Conservation (phyloP, 352 stramenopile species). For the Thalassiosira livingstoniorum region DNA sequence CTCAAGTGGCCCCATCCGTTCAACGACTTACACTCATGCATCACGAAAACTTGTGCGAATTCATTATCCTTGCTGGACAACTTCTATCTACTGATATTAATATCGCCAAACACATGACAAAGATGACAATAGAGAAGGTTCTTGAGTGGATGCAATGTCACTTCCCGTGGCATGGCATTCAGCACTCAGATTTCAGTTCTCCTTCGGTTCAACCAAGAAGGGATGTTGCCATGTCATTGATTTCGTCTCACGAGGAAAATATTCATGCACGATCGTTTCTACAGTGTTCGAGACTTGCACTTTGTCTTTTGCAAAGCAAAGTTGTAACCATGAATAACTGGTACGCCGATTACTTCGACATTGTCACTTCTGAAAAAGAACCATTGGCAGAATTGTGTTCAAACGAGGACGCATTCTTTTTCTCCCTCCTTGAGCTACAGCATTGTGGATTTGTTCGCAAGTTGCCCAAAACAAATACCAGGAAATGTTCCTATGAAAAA, state of each 20-base stretch:
- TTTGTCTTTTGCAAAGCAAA: constrained; percentile 51
- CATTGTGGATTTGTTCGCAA: constrained; percentile 58
- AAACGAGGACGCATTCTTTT: constrained; percentile 54
- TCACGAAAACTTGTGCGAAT: constrained; percentile 46
- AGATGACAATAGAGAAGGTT: constrained; percentile 37
- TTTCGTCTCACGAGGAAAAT: neutral
- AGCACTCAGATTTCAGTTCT: constrained; percentile 5
- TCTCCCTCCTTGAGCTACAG: constrained; percentile 51
- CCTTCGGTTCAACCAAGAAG: constrained; percentile 35
- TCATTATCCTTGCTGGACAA: constrained; percentile 49
- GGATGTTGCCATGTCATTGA: constrained; percentile 51
- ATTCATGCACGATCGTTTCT: constrained; percentile 13
- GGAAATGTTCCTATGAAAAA: constrained; percentile 59
- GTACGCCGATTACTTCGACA: constrained; percentile 55
- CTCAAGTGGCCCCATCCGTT: neutral
- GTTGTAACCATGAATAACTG: constrained; percentile 52
- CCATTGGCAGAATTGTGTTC: constrained; percentile 13
- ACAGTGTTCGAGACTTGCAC: constrained; percentile 38
- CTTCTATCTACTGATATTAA: constrained; percentile 14
- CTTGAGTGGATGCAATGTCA: neutral
- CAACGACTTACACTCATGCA: neutral
- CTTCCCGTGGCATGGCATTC: neutral
- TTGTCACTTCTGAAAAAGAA: constrained; percentile 24
- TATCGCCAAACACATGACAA: constrained; percentile 20
- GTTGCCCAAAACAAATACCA: constrained; percentile 41